Conservation (phyloP, 345 rosid genomes). For the Populus tremula region DNA sequence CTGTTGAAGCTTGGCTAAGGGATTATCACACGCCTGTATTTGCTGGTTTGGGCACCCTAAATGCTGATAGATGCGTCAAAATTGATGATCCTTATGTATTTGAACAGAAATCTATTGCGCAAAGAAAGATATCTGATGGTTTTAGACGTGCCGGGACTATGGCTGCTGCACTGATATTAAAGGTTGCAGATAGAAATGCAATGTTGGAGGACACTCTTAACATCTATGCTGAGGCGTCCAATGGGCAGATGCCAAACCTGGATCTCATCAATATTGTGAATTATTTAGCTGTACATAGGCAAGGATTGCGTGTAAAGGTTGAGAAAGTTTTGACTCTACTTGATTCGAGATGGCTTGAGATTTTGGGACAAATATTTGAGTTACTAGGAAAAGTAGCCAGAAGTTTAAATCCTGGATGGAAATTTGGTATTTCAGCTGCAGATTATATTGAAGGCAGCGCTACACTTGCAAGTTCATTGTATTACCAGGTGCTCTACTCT, state of each 20-base stretch:
- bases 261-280: slow-evolving; percentile 87
- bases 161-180: slow-evolving; percentile 85
- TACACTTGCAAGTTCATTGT: slow-evolving; percentile 86
- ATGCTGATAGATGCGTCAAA: slow-evolving; percentile 32
- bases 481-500: slow-evolving; percentile 58
- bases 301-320: slow-evolving; percentile 72
- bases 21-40: slow-evolving; percentile 78
- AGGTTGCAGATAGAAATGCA: slow-evolving; percentile 52
- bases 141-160: slow-evolving; percentile 82
- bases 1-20: slow-evolving; percentile 81
- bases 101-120: slow-evolving; percentile 14
- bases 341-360: slow-evolving; percentile 50
- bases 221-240: slow-evolving; percentile 90
- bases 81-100: slow-evolving; percentile 16
- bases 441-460: slow-evolving; percentile 84
- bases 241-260: slow-evolving; percentile 98
- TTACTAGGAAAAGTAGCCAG: slow-evolving; percentile 55
- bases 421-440: slow-evolving; percentile 67
- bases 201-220: slow-evolving; percentile 61
- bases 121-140: slow-evolving; percentile 34
- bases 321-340: slow-evolving; percentile 64
- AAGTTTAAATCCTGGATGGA: slow-evolving; percentile 62
- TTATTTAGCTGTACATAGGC: slow-evolving; percentile 84
- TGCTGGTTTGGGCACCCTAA: slow-evolving; percentile 27
- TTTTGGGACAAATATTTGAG: slow-evolving; percentile 61